phyloP scores from a whole-genome alignment of 257 asterid genomes.

The Henckelia pumila region DNA sequence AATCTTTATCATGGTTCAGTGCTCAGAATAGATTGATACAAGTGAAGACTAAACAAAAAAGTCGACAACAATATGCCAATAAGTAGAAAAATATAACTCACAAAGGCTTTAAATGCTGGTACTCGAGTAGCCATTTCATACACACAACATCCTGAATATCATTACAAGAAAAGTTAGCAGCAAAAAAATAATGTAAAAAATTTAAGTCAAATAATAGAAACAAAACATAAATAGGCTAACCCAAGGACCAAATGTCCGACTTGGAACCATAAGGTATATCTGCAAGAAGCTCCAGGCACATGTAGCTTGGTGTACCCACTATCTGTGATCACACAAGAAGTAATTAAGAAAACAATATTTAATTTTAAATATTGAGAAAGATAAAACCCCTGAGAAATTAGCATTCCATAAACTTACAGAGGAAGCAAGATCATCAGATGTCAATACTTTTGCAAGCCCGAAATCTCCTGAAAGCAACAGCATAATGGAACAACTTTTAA shows the following conservation, averaged over 20 bases:
- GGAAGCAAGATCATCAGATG: slow-evolving; percentile 91
- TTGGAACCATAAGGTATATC: slow-evolving; percentile 98
- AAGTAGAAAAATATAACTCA: slow-evolving; percentile 40
- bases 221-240: slow-evolving; percentile 37
- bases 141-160: slow-evolving; percentile 77
- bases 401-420: slow-evolving; percentile 61
- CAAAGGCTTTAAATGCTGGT: slow-evolving; percentile 95
- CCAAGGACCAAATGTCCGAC: slow-evolving; percentile 98
- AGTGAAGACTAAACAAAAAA: not conserved
- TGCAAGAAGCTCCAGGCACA: slow-evolving; percentile 99
- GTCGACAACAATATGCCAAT: not conserved
- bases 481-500: slow-evolving; percentile 17
- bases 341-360: not conserved
- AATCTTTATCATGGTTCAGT: not conserved
- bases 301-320: slow-evolving; percentile 99
- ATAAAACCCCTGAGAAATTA: slow-evolving; percentile 1
- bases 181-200: slow-evolving; percentile 20
- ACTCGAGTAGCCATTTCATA: slow-evolving; percentile 86
- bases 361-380: not conserved
- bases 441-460: slow-evolving; percentile 94
- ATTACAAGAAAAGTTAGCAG: not conserved
- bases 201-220: slow-evolving; percentile 11
- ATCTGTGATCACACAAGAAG: slow-evolving; percentile 47
- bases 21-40: not conserved
- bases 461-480: slow-evolving; percentile 72